phyloP scores from a whole-genome alignment of 345 rosid genomes.

The Brassica cretica region DNA sequence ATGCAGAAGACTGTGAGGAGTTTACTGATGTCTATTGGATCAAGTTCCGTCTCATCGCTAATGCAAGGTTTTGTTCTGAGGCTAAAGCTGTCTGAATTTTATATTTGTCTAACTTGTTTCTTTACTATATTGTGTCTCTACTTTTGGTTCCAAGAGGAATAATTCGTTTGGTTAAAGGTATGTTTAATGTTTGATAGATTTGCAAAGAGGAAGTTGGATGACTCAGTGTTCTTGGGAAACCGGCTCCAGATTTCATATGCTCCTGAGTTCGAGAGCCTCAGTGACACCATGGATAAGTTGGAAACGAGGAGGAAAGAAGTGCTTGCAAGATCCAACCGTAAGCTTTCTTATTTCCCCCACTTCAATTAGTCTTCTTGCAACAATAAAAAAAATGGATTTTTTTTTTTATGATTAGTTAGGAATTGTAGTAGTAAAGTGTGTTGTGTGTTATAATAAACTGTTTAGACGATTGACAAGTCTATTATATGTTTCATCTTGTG shows the following conservation, averaged over 20 bases:
- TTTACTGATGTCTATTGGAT: slow-evolving; percentile 89
- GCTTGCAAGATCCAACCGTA: slow-evolving; percentile 60
- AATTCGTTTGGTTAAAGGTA: background rate
- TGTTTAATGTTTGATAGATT: slow-evolving; percentile 51
- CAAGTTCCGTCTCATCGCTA: slow-evolving; percentile 63
- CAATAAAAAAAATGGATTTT: background rate
- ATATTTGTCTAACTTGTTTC: no score
- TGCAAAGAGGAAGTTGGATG: slow-evolving; percentile 92
- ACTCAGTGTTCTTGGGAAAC: slow-evolving; percentile 74
- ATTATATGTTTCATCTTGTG: slow-evolving; percentile 2
- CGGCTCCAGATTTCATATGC: slow-evolving; percentile 77
- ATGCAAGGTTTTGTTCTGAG: slow-evolving; percentile 58
- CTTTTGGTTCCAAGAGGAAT: background rate
- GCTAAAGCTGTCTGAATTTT: no score
- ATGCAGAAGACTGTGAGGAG: slow-evolving; percentile 78
- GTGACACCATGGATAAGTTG: slow-evolving; percentile 78
- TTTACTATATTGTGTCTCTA: background rate
- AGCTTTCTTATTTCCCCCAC: slow-evolving; percentile 23
- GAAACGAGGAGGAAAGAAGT: slow-evolving; percentile 82
- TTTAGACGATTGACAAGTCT: background rate
- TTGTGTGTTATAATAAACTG: background rate
- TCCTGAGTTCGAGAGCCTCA: slow-evolving; percentile 68
- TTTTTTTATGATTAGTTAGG: background rate
- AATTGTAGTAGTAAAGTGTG: background rate
- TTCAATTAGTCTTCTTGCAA: background rate